Percentiles rank a stretch among this genome's conserved stretches.
phyloP scores from a whole-genome alignment of 352 stramenopile species.

The Globisporangium canariense region DNA sequence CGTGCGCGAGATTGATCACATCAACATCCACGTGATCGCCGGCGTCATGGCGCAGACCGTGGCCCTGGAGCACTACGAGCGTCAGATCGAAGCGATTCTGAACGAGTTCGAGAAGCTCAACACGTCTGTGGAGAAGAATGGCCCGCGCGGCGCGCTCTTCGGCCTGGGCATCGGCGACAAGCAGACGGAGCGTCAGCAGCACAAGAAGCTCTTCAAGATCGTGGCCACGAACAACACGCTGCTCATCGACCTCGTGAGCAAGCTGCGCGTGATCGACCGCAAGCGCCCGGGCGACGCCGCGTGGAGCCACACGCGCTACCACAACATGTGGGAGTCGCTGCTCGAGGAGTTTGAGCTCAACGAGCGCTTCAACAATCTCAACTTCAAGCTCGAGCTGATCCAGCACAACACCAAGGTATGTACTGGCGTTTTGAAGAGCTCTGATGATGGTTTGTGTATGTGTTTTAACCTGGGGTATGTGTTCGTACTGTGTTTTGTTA shows the following conservation, averaged over 20 bases:
- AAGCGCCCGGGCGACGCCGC: constrained; percentile 89
- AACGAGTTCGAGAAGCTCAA: constrained; percentile 94
- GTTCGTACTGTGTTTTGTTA: constrained; percentile 18
- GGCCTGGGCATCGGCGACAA: constrained; percentile 41
- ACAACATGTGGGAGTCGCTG: constrained; percentile 88
- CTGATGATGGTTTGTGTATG: background rate
- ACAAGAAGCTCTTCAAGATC: constrained; percentile 85
- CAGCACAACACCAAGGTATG: constrained; percentile 96
- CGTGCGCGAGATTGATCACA: constrained; percentile 78
- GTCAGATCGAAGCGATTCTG: constrained; percentile 94
- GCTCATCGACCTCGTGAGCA: constrained; percentile 95
- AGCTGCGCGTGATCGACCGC: constrained; percentile 95
- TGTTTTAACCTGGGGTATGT: background rate
- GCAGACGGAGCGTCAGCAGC: constrained; percentile 67
- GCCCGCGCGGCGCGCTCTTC: constrained; percentile 65
- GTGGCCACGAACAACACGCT: constrained; percentile 96
- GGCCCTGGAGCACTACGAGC: constrained; percentile 95
- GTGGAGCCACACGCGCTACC: constrained; percentile 95
- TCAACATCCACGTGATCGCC: constrained; percentile 91
- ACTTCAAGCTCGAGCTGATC: constrained; percentile 97
- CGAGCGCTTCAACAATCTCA: constrained; percentile 94
- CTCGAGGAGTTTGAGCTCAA: constrained; percentile 93
- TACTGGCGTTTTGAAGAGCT: background rate
- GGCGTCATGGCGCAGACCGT: constrained; percentile 95
- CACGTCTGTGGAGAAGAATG: constrained; percentile 75